Evolutionary conservation across 129 eudicot species (phyloP), one percentile per base, ranked within the genome.

Genomic region (Silybum marianum): DNA sequence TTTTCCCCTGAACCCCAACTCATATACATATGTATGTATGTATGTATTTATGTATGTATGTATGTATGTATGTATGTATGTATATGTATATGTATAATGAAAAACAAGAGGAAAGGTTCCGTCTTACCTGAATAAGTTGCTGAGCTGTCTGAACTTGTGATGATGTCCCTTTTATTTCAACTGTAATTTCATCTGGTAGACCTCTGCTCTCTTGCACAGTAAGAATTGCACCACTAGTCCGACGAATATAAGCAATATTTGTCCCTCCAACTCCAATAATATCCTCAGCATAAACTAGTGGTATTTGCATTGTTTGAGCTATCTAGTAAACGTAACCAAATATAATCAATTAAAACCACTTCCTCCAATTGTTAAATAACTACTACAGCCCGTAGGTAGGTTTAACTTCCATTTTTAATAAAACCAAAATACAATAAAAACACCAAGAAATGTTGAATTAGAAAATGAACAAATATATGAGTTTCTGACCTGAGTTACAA

Each of bases 261-360:
- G 94, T 75, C 80, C 98, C 98, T 23, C 87, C 90, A 74, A 86
- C 85, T 63, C 98, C 98, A 62, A 94, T 94, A 14, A 94, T 92
- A 81, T 89, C 97, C 73, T 90, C 92, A 9, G 98, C 97, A 76
- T 89, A 92, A 3, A 84, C 75, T 3, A 94, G 85, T 1, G 96
- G 98, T 85, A 94, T 90, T 89, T 94, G 97, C 97, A 92, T 92
- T 10, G 92, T 90, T 78, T 94, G 93, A 60, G 93, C 81, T 51
- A 94, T 73, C 97, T 92, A 83, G 8, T 76, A 79, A 13, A 77
- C 25, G 19, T 7, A 78, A 21, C 54, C 86, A 82, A 18, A 73
- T 38, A 19, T 2, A 65, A 80, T 18, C 0, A 54, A 70, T 51
- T 66, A 76, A 48, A 73, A 73, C 58, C 14, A 4, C 2, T 42